These are phyloP conservation scores for Solanum etuberosum DNA, from an alignment of 257 asterid genomes.

Conservation along the genomic window DNA sequence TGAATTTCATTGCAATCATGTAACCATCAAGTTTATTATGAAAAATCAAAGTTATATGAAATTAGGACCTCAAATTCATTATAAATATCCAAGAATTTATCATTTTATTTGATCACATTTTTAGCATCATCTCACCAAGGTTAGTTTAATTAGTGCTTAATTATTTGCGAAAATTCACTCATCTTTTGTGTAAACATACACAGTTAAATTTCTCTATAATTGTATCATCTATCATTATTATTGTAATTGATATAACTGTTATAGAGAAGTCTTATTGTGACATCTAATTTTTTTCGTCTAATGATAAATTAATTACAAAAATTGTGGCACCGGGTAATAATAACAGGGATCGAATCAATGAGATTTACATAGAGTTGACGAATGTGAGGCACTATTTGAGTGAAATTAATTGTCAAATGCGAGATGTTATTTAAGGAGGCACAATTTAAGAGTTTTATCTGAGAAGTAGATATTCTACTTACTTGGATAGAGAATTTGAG, in stretches of 20 bases:
- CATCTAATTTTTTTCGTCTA: not conserved
- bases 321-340: no score
- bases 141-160: not conserved
- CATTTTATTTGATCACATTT: not conserved
- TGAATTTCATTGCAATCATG: no score
- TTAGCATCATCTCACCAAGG: not conserved
- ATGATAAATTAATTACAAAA: no score
- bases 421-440: not conserved
- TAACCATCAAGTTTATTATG: not conserved
- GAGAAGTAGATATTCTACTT: no score
- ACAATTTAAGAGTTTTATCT: not conserved
- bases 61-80: not conserved
- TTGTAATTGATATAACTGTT: not conserved
- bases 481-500: no score
- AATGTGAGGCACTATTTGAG: not conserved
- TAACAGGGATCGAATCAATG: not conserved
- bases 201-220: not conserved
- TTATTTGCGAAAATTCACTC: not conserved
- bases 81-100: not conserved
- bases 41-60: no score
- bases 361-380: not conserved
- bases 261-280: not conserved
- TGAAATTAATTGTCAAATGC: not conserved
- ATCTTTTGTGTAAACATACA: not conserved
- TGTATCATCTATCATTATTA: not conserved